Percentiles rank a stretch among this genome's conserved stretches.
Evolutionary conservation across 176 grass and related monocot genomes (phyloP).

Genomic region (Ampelocalamus luodianensis): DNA sequence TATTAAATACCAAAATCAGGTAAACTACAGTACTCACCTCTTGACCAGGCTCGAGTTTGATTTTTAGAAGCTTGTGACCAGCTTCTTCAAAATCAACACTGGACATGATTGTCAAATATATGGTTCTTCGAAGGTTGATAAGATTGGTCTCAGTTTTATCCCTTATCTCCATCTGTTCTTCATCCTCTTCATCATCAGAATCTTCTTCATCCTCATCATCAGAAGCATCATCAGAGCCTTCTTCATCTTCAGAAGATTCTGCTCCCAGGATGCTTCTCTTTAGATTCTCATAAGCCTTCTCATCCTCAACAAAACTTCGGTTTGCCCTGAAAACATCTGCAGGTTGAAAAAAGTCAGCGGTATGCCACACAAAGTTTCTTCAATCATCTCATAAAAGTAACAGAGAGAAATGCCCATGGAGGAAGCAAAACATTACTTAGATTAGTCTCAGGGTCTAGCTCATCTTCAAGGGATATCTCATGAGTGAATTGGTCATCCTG

Average conservation of each 20-base stretch:
- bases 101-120: slow-evolving; percentile 98
- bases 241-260: slow-evolving; percentile 84
- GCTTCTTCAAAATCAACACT: slow-evolving; percentile 99
- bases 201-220: slow-evolving; percentile 80
- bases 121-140: slow-evolving; percentile 88
- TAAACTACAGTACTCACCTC: slow-evolving; percentile 61
- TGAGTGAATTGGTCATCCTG: slow-evolving; percentile 96
- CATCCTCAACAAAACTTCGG: slow-evolving; percentile 80
- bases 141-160: slow-evolving; percentile 94
- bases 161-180: slow-evolving; percentile 88
- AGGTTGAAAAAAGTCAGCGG: slow-evolving; percentile 40
- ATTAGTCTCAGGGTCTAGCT: slow-evolving; percentile 85
- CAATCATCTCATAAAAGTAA: slow-evolving; percentile 27
- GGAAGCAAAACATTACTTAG: slow-evolving; percentile 63
- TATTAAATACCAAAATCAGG: neutral
- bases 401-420: neutral
- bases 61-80: slow-evolving; percentile 95
- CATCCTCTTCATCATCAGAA: slow-evolving; percentile 78
- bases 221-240: slow-evolving; percentile 68
- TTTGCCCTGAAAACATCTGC: slow-evolving; percentile 93
- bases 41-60: slow-evolving; percentile 97
- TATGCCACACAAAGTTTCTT: slow-evolving; percentile 19
- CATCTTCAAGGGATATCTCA: slow-evolving; percentile 86
- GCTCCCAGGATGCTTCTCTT: slow-evolving; percentile 81
- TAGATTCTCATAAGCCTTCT: slow-evolving; percentile 88